A percentile compares a stretch with the other conserved stretches of the same genome.
Conservation (phyloP, 225 moss, liverwort and hornwort genomes). For the Antitrichia curtipendula region DNA sequence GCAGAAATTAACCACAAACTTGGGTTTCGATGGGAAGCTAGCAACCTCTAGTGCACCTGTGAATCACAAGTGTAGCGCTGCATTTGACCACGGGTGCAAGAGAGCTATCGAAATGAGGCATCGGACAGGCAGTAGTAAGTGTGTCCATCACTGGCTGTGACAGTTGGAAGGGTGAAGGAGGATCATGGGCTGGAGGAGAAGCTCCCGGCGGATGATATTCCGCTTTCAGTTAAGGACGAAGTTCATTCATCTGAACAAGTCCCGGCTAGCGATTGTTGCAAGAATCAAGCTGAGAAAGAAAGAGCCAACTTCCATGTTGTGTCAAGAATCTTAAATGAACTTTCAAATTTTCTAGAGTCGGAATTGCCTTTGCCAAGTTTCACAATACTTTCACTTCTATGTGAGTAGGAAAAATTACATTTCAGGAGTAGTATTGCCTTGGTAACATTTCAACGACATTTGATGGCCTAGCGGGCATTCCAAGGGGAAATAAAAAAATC, state of each 20-base stretch:
- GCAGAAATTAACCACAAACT: background rate
- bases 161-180: too few relatives aligned
- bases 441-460: background rate
- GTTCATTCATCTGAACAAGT: background rate
- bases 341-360: accelerated
- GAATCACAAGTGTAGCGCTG: background rate
- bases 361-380: accelerated
- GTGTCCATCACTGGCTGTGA: background rate
- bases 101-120: background rate
- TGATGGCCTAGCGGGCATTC: accelerated
- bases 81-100: background rate
- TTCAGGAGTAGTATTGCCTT: background rate
- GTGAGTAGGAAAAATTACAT: background rate
- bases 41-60: background rate
- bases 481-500: accelerated
- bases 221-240: background rate
- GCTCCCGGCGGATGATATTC: background rate
- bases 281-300: background rate
- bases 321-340: background rate
- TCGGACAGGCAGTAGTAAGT: background rate
- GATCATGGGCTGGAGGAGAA: background rate
- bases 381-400: background rate
- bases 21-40: background rate
- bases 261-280: too few relatives aligned
- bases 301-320: background rate